A percentile compares a stretch with the other conserved stretches of the same genome.
Evolutionary conservation across 1,284 basidiomycete species (phyloP).

Genomic region (Trichosporon coremiiforme): DNA sequence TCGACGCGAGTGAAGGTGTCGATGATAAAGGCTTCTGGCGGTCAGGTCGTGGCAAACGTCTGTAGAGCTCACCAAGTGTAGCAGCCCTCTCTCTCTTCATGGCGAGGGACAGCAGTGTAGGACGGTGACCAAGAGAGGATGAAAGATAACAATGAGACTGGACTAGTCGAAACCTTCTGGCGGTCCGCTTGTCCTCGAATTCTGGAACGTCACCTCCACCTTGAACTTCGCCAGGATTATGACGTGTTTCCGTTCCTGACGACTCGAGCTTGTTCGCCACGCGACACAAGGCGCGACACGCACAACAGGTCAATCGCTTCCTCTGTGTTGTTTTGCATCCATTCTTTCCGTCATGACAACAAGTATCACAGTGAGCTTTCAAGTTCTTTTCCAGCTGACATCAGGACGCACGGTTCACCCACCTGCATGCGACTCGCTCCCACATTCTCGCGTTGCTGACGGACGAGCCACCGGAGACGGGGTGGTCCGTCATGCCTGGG

Average conservation of each 20-base stretch:
- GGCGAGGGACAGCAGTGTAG: neutral
- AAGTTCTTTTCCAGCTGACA: neutral
- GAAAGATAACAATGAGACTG: neutral
- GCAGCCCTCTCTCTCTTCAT: conserved; percentile 16
- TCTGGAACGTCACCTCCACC: conserved; percentile 17
- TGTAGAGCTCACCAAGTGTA: neutral
- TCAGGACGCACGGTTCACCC: conserved; percentile 53
- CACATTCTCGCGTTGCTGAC: conserved; percentile 44
- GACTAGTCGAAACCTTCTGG: neutral
- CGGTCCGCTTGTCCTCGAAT: neutral
- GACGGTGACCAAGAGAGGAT: neutral
- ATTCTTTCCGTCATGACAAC: conserved; percentile 35
- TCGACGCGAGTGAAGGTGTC: conserved; percentile 50
- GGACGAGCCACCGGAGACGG: conserved; percentile 48
- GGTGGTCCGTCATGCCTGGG: conserved; percentile 50
- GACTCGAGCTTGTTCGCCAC: neutral
- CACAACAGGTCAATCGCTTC: neutral
- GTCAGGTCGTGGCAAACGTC: neutral
- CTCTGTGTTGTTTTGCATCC: neutral
- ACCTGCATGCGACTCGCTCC: conserved; percentile 45
- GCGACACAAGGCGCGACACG: neutral
- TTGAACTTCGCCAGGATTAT: neutral
- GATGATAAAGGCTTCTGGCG: conserved; percentile 50
- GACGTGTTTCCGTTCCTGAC: conserved; percentile 12
- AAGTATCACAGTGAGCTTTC: conserved; percentile 37